phyloP scores from a whole-genome alignment of 805 yeast genomes.

The Naumovozyma dairenensis region DNA sequence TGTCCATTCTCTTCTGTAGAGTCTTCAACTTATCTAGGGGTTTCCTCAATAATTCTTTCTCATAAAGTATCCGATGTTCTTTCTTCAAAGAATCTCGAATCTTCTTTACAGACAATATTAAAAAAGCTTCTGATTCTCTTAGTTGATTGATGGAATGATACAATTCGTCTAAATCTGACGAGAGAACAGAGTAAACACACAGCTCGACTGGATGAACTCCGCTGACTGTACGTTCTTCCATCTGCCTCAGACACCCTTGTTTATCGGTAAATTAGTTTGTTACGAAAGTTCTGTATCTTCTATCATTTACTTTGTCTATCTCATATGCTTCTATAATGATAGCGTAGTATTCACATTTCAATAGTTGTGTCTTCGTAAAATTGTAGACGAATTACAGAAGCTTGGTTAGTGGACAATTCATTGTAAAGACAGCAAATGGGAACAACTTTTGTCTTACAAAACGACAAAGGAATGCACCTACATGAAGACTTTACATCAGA shows the following conservation, averaged over 20 bases:
- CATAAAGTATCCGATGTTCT: slow-evolving; percentile 16
- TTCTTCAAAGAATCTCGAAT: slow-evolving; percentile 15
- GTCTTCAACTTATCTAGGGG: slow-evolving; percentile 6
- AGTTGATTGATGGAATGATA: slow-evolving; percentile 25
- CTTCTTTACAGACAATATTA: slow-evolving; percentile 19
- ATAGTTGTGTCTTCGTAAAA: too few relatives aligned
- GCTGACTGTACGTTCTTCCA: slow-evolving; percentile 3
- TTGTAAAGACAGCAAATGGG: too few relatives aligned
- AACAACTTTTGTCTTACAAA: too few relatives aligned
- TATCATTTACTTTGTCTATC: too few relatives aligned
- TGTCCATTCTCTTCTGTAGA: slow-evolving; percentile 10
- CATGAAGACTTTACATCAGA: too few relatives aligned
- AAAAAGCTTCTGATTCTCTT: slow-evolving; percentile 26
- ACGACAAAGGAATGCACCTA: too few relatives aligned
- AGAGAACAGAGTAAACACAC: slow-evolving; percentile 23
- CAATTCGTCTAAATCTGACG: slow-evolving; percentile 24
- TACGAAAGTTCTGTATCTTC: too few relatives aligned
- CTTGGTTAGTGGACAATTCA: too few relatives aligned
- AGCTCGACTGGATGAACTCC: slow-evolving; percentile 26
- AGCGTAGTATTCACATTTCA: too few relatives aligned
- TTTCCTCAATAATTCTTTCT: slow-evolving; percentile 4
- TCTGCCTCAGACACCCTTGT: not conserved
- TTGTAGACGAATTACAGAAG: too few relatives aligned
- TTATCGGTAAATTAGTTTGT: too few relatives aligned
- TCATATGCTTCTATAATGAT: too few relatives aligned